phyloP scores from a whole-genome alignment of 2,329 filamentous ascomycete genomes.

The Colletotrichum scovillei region DNA sequence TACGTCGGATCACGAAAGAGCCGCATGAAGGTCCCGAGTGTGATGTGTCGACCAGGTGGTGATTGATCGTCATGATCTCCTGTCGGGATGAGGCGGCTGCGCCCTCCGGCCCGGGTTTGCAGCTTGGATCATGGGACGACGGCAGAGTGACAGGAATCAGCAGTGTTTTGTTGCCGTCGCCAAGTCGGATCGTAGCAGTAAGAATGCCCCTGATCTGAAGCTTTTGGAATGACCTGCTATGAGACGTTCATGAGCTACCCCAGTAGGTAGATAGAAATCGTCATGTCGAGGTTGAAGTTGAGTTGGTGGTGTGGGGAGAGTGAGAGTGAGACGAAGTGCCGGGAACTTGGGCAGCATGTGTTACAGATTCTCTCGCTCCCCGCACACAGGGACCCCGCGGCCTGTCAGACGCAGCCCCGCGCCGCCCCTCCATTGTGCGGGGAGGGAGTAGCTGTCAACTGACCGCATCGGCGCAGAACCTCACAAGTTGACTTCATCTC shows the following conservation, averaged over 20 bases:
- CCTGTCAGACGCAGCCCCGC: background rate
- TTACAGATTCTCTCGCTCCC: background rate
- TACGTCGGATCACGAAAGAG: background rate
- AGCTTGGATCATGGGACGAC: background rate
- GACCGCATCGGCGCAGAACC: background rate
- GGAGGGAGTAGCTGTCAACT: background rate
- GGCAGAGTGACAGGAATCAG: too few relatives aligned
- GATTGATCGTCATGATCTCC: background rate
- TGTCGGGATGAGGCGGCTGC: background rate
- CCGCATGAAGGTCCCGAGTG: background rate
- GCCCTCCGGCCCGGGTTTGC: background rate
- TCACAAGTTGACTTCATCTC: background rate
- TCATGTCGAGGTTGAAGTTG: background rate
- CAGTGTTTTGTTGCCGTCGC: too few relatives aligned
- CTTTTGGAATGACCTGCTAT: background rate
- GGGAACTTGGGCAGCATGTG: background rate
- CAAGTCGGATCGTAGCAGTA: too few relatives aligned
- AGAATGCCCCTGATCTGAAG: too few relatives aligned
- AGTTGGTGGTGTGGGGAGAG: background rate
- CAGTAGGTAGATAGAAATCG: background rate
- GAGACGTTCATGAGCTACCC: background rate
- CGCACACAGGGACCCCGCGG: conserved; percentile 8
- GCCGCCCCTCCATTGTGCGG: background rate
- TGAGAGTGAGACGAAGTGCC: background rate
- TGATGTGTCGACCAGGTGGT: background rate